Evolutionary conservation across 2,329 filamentous ascomycete species (phyloP).

Genomic region (Penicillium sp.): DNA sequence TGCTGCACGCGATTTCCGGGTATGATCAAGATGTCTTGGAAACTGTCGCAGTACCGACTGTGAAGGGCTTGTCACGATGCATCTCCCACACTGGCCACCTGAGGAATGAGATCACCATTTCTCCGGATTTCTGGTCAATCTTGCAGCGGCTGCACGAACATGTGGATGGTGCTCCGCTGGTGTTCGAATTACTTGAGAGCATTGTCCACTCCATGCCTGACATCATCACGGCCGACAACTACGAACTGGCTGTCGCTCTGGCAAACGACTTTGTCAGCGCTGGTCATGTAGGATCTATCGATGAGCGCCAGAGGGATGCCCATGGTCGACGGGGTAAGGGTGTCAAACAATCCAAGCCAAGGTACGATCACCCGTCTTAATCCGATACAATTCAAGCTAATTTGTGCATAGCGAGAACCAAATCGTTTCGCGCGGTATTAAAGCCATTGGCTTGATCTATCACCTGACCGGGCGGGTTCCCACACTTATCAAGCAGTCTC

Average conservation of each 20-base stretch:
- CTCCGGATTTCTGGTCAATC: constrained; percentile 95
- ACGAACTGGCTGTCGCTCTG: constrained; percentile 80
- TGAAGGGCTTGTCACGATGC: constrained; percentile 78
- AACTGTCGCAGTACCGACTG: constrained; percentile 71
- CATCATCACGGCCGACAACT: constrained; percentile 92
- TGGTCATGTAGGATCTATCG: constrained; percentile 69
- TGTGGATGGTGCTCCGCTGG: constrained; percentile 69
- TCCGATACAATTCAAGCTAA: constrained; percentile 10
- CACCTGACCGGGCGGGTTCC: constrained; percentile 80
- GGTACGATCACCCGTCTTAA: constrained; percentile 47
- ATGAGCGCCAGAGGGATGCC: constrained; percentile 69
- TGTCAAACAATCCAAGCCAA: constrained; percentile 54
- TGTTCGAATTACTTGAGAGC: constrained; percentile 84
- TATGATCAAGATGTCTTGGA: constrained; percentile 77
- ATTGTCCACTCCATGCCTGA: constrained; percentile 72
- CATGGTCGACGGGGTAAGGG: constrained; percentile 55
- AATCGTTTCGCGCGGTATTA: constrained; percentile 73
- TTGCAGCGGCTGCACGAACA: constrained; percentile 72
- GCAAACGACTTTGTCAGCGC: constrained; percentile 88
- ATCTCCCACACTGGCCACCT: constrained; percentile 76
- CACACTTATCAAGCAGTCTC: constrained; percentile 85
- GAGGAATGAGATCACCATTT: constrained; percentile 90
- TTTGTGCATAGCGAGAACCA: constrained; percentile 62
- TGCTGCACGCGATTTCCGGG: constrained; percentile 87
- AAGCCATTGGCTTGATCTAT: constrained; percentile 79